phyloP scores from a whole-genome alignment of 2,329 filamentous ascomycete genomes.

The Cryphonectria japonica region DNA sequence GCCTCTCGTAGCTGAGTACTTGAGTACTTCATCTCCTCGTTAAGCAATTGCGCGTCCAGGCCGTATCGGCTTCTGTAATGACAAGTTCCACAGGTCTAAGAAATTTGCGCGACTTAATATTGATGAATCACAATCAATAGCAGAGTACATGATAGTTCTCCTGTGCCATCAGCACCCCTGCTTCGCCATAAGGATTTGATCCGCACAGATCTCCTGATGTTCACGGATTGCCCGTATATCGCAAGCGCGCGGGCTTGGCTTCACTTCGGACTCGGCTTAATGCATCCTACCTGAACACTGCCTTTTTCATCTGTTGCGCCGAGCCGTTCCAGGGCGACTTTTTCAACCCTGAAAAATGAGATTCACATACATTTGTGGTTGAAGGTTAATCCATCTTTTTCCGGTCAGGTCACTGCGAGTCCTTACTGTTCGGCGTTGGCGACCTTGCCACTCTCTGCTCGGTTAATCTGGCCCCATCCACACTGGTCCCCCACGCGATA shows the following conservation, averaged over 20 bases:
- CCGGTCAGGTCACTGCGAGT: not conserved
- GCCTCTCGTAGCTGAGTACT: not conserved
- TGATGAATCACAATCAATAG: no score
- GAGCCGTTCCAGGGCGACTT: not conserved
- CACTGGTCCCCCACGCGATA: not conserved
- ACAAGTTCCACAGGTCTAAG: not conserved
- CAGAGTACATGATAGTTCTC: no score
- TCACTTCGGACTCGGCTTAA: not conserved
- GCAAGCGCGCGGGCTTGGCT: slow-evolving; percentile 1
- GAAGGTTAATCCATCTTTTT: not conserved
- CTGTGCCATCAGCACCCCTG: not conserved
- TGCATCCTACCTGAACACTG: not conserved
- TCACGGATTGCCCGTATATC: not conserved
- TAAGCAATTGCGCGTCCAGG: not conserved
- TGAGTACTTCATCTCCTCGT: no score
- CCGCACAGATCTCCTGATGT: not conserved
- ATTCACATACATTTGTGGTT: not conserved
- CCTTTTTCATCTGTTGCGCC: not conserved
- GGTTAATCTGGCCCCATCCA: not conserved
- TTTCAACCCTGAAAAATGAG: not conserved
- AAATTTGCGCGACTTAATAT: no score
- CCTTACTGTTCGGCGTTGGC: not conserved
- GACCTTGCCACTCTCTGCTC: not conserved
- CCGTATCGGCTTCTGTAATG: not conserved
- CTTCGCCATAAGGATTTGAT: not conserved